Percentiles rank a stretch among this genome's conserved stretches.
These are phyloP conservation scores for Rhodotorula paludigena DNA, from an alignment of 768 basidiomycete species.

Conservation along the genomic window DNA sequence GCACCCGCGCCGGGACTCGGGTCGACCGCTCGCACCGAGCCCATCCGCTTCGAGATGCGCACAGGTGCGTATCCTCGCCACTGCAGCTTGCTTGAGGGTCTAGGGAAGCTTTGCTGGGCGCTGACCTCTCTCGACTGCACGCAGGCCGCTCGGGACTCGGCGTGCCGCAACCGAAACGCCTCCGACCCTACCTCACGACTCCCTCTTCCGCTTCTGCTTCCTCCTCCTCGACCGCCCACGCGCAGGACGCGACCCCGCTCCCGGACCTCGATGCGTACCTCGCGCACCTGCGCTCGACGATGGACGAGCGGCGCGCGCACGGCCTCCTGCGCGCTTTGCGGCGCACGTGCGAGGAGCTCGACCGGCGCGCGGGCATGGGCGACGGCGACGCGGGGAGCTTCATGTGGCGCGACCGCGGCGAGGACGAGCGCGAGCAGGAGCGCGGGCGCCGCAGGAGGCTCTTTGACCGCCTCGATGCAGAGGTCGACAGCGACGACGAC, in stretches of 20 bases:
- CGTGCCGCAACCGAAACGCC: conserved; percentile 17
- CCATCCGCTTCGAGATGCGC: conserved; percentile 37
- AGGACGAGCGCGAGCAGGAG: conserved; percentile 25
- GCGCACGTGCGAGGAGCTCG: conserved; percentile 38
- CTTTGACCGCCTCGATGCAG: conserved; percentile 24
- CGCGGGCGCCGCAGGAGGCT: conserved; percentile 10
- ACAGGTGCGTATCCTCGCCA: conserved; percentile 13
- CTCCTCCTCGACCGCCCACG: background rate
- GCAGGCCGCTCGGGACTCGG: conserved; percentile 40
- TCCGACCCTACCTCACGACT: background rate
- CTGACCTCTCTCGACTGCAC: too few species aligned
- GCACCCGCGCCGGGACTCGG: background rate
- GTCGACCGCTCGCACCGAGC: conserved; percentile 24
- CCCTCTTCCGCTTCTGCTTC: background rate
- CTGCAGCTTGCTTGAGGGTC: background rate
- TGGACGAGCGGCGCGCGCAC: conserved; percentile 28
- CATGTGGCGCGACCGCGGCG: conserved; percentile 41
- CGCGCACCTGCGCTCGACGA: conserved; percentile 18
- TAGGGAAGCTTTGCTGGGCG: too few species aligned
- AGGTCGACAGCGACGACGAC: conserved; percentile 24
- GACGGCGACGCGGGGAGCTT: conserved; percentile 3
- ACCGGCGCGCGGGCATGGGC: conserved; percentile 30
- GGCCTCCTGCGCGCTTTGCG: conserved; percentile 33
- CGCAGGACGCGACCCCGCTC: conserved; percentile 5
- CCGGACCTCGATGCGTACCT: conserved; percentile 31